Evolutionary conservation across 805 yeast species (phyloP), one percentile per base, ranked within the genome.

Genomic region (Cyberlindnera bimundalis): DNA sequence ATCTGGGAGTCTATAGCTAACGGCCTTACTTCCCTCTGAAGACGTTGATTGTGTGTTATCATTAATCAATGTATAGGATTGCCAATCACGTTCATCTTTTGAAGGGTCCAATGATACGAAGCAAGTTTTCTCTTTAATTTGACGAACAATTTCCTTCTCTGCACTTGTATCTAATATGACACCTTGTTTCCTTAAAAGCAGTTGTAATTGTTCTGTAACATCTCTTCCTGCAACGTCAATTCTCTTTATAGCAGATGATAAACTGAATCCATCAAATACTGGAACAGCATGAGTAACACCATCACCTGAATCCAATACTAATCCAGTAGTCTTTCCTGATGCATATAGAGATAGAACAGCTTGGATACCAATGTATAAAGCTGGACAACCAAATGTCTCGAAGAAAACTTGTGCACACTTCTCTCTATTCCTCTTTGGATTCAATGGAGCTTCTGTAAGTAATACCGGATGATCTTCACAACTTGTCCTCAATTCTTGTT

Each of bases 351-450:
- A 74, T 29, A 90, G 66, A 10, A 89, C 89, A 0, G 96, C 91
- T 50, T 91, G 98, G 55, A 87, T 88, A 16, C 96, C 96, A 30
- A 91, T 90, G 55, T 91, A 90, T 6, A 90, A 88, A 3, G 96
- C 96, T 19, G 90, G 88, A 62, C 87, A 84, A 45, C 79, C 78
- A 64, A 88, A 90, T 55, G 82, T 82, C 60, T 90, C 97, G 66
- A 88, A 87, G 84, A 90, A 83, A 11, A 86, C 84, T 51, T 86
- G 88, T 55, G 91, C 87, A 91, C 90, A 89, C 34, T 74, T 74
- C 60, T 89, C 96, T 58, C 97, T 74, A 64, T 91, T 89, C 55
- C 78, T 80, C 58, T 78, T 66, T 15, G 96, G 91, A 52, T 87
- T 87, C 44, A 88, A 63, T 7, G 96, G 96, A 2, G 96, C 90